Conservation (phyloP, 2,329 filamentous ascomycete genomes). For the Talaromyces sp. region DNA sequence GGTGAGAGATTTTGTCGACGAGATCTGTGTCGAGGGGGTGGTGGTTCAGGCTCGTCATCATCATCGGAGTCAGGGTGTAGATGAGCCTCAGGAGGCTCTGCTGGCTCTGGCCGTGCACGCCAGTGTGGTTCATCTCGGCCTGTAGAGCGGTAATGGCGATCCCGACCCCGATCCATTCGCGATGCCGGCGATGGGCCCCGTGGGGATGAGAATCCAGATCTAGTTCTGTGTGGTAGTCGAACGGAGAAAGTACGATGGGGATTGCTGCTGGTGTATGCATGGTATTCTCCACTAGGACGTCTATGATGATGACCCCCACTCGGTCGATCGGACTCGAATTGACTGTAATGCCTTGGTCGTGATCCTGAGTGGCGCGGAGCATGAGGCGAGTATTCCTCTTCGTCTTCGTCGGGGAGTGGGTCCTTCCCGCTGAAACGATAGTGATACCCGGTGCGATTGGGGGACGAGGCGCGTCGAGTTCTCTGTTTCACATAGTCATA, state of each 20-base stretch:
- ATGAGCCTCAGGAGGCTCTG: slow-evolving; percentile 19
- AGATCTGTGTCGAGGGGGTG: slow-evolving; percentile 15
- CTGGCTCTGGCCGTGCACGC: slow-evolving; percentile 22
- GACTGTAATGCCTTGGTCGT: slow-evolving; percentile 21
- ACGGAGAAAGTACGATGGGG: slow-evolving; percentile 21
- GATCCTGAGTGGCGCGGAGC: slow-evolving; percentile 17
- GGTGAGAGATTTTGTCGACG: slow-evolving; percentile 33
- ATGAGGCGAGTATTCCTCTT: slow-evolving; percentile 22
- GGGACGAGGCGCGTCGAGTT: slow-evolving; percentile 36
- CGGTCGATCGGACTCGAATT: slow-evolving; percentile 23
- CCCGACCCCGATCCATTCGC: too few species aligned
- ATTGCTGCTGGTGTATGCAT: slow-evolving; percentile 18
- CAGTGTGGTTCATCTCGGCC: slow-evolving; percentile 25
- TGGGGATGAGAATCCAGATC: slow-evolving; percentile 25
- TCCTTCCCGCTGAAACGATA: slow-evolving; percentile 38
- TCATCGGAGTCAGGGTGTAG: too few species aligned
- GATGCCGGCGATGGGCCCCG: slow-evolving; percentile 32
- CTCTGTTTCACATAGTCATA: slow-evolving; percentile 57
- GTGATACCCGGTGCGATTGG: slow-evolving; percentile 30
- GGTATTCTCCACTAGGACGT: slow-evolving; percentile 27
- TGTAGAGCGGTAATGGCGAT: slow-evolving; percentile 18
- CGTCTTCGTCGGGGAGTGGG: slow-evolving; percentile 29
- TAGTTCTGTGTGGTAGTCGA: slow-evolving; percentile 20
- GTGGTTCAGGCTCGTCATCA: slow-evolving; percentile 4
- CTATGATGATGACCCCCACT: slow-evolving; percentile 26